Conservation (phyloP, 2,329 filamentous ascomycete genomes). For the Neocatenulostroma microsporum region DNA sequence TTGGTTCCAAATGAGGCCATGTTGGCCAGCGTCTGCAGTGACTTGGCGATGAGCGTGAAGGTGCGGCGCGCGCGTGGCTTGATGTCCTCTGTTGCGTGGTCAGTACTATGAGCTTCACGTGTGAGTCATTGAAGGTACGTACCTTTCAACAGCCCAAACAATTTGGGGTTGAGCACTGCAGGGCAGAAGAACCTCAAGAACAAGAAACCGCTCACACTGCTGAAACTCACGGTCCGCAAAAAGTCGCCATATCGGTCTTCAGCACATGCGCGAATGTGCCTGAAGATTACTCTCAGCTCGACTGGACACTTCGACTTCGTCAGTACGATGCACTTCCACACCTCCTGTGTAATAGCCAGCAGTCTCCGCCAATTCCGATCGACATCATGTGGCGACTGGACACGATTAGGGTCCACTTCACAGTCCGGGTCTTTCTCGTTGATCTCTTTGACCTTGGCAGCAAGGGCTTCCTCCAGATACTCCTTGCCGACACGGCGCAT, state of each 20-base stretch:
- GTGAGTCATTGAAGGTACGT: constrained; percentile 17
- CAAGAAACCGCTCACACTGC: constrained; percentile 87
- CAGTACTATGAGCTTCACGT: not conserved
- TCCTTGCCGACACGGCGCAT: constrained; percentile 93
- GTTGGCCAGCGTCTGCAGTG: constrained; percentile 82
- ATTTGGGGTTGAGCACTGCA: constrained; percentile 88
- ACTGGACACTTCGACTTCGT: constrained; percentile 70
- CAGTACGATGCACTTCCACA: constrained; percentile 75
- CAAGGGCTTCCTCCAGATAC: constrained; percentile 78
- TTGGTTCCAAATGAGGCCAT: constrained; percentile 87
- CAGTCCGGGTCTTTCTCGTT: constrained; percentile 86
- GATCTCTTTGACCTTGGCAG: constrained; percentile 80
- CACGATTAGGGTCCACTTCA: constrained; percentile 84
- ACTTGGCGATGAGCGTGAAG: constrained; percentile 85
- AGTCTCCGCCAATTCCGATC: constrained; percentile 76
- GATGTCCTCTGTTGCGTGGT: constrained; percentile 60
- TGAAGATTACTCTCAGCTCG: constrained; percentile 76
- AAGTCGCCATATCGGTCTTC: constrained; percentile 94
- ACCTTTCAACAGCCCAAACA: constrained; percentile 78
- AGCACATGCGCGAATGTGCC: constrained; percentile 84
- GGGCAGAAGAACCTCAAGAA: constrained; percentile 95
- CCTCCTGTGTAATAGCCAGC: constrained; percentile 65
- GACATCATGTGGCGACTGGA: constrained; percentile 60
- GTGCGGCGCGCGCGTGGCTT: constrained; percentile 76
- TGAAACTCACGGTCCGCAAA: constrained; percentile 79